Percentiles rank a stretch among this genome's conserved stretches.
Conservation (phyloP, 306 rosid species). For the Lathyrus oleraceus region DNA sequence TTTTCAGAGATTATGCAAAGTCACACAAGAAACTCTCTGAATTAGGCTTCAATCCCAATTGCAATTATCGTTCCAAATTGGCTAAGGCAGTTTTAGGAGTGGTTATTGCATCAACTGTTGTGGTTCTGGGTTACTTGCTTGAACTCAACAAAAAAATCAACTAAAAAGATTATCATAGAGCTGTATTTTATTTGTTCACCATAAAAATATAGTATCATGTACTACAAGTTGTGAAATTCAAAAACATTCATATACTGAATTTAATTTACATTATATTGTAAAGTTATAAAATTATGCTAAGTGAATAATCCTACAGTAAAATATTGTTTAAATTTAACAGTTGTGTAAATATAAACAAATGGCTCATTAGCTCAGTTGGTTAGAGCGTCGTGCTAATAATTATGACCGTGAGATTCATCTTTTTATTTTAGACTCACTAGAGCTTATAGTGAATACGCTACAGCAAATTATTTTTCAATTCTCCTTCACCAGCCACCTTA, state of each 20-base stretch:
- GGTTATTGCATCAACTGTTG: constrained; percentile 50
- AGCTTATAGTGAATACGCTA: no score
- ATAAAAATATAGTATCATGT: not conserved
- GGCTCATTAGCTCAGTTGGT: constrained; percentile 40
- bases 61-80: constrained; percentile 28
- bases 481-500: no score
- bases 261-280: not conserved
- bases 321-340: no score
- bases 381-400: constrained; percentile 40
- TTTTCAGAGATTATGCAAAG: constrained; percentile 66
- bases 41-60: constrained; percentile 52
- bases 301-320: no score
- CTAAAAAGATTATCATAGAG: not conserved
- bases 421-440: no score
- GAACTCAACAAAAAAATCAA: constrained; percentile 43
- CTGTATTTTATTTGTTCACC: not conserved
- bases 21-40: constrained; percentile 90
- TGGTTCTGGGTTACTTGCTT: constrained; percentile 54
- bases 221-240: not conserved
- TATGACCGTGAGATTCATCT: not conserved
- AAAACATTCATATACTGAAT: not conserved
- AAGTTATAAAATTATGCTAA: no score
- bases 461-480: no score
- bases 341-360: rapidly evolving
- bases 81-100: constrained; percentile 35